Conservation (phyloP, 345 rosid genomes). For the Brassica napus region DNA sequence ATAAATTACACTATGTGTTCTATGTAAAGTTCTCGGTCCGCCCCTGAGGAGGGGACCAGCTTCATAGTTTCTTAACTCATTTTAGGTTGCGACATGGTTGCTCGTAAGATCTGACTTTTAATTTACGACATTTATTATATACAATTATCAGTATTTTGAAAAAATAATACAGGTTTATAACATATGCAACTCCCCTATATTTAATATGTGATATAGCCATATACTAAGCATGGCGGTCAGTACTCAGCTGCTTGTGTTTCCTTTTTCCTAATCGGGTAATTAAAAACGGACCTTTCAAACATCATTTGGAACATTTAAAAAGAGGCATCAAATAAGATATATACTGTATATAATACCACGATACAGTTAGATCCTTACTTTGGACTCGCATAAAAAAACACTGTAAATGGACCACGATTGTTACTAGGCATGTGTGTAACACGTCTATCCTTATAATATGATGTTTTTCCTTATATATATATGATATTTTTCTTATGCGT, state of each 20-base stretch:
- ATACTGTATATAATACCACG: neutral
- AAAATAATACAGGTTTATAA: neutral
- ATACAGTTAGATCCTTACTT: too few species aligned
- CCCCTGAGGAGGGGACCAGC: constrained; percentile 4
- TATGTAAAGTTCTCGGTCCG: too few species aligned
- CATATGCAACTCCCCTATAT: neutral
- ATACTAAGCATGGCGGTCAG: constrained; percentile 13
- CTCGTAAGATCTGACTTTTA: constrained; percentile 32
- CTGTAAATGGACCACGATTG: neutral
- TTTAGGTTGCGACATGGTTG: constrained; percentile 28
- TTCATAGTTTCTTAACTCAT: constrained; percentile 5
- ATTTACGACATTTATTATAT: constrained; percentile 10
- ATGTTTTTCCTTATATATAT: neutral
- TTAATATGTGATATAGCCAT: constrained; percentile 3
- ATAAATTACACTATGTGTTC: too few species aligned
- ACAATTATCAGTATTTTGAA: neutral
- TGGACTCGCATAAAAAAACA: neutral
- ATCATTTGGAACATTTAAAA: neutral
- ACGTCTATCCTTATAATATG: constrained; percentile 6
- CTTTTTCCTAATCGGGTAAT: neutral
- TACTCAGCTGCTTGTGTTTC: constrained; percentile 11
- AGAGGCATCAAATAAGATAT: neutral
- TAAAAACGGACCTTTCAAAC: neutral
- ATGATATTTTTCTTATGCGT: neutral
- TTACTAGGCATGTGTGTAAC: neutral